Base-by-base conservation (phyloP, 164 flowering plant genomes). In the Aristolochia californica region DNA sequence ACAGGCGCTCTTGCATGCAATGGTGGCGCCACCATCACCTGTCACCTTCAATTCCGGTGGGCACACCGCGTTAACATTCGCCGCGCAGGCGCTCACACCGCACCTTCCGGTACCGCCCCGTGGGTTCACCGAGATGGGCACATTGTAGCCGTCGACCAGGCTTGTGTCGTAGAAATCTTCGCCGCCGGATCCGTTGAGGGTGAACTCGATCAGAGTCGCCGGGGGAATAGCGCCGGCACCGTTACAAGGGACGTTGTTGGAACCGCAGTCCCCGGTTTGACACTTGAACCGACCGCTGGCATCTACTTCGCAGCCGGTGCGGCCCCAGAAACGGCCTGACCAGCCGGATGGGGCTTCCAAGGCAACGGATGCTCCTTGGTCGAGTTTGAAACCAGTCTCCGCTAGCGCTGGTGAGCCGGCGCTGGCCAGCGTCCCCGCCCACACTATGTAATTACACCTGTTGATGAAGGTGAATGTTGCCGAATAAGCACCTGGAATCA, bases 291-390 rank as follows among this genome's bases (percentile, higher is more conserved):
- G 60, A 5, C 72, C 76, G 26, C 47, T 22, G 10, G 43, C 13
- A 59, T 67, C 48, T 5, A 54, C 50, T 1, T 58, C 40, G 72
- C 83, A 81, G 0, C 28, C 40, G 17, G 67, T 63, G 0, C 81
- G 64, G 28, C 67, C 83, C 81, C 81, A 81, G 30, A 79, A n/a
- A 1, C 79, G 72, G 58, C 78, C 78, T 0, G 72, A 65, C 79
- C 77, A 79, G 11, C 45, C 51, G 0, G 56, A 22, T 0, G 72
- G 69, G 12, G 62, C 68, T 15, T 53, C 17, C 0, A 74, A 1
- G 1, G 66, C 1, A 1, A 17, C 1, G 5, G 76, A 54, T 22
- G 55, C 57, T 8, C 67, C 51, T 14, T 68, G 1, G 9, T 47
- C 17, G 17, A 78, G 66, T 21, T 64, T 64, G 52, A 74, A 71